Evolutionary conservation across 2,329 filamentous ascomycete species (phyloP).

Genomic region (Coniosporium tulheliwenetii): DNA sequence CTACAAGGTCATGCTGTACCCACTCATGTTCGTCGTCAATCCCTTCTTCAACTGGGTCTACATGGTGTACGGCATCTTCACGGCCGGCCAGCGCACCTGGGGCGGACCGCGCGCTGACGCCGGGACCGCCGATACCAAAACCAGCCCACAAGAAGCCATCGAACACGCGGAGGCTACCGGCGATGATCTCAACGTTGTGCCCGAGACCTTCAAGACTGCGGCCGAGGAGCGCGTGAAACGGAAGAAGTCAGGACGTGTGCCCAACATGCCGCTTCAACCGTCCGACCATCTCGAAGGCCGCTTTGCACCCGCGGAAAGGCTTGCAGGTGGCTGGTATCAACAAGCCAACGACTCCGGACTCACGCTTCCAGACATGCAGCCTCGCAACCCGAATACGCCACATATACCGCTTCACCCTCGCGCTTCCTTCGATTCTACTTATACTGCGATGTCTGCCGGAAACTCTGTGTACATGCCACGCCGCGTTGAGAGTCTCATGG

Average conservation of each 20-base stretch:
- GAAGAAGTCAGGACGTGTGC: constrained; percentile 22
- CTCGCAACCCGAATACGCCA: constrained; percentile 28
- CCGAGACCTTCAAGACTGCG: constrained; percentile 59
- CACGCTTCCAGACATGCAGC: constrained; percentile 34
- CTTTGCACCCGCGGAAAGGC: constrained; percentile 56
- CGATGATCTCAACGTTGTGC: constrained; percentile 79
- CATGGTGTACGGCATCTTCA: constrained; percentile 95
- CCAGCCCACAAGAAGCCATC: constrained; percentile 68
- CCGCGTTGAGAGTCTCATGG: constrained; percentile 61
- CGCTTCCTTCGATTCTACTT: constrained; percentile 51
- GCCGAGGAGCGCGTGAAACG: constrained; percentile 31
- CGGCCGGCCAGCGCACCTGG: constrained; percentile 88
- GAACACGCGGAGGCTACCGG: constrained; percentile 63
- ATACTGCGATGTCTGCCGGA: constrained; percentile 39
- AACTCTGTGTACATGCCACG: constrained; percentile 52
- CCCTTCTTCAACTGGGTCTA: constrained; percentile 98
- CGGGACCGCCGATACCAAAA: constrained; percentile 58
- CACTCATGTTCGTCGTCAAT: constrained; percentile 87
- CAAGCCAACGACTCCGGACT: constrained; percentile 53
- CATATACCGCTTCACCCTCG: constrained; percentile 36
- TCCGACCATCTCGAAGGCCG: constrained; percentile 61
- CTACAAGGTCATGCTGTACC: constrained; percentile 91
- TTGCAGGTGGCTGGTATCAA: constrained; percentile 53
- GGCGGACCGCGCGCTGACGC: constrained; percentile 86
- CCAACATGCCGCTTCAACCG: constrained; percentile 51